phyloP scores from a whole-genome alignment of 768 basidiomycete species.

The Amylocystis lapponica region DNA sequence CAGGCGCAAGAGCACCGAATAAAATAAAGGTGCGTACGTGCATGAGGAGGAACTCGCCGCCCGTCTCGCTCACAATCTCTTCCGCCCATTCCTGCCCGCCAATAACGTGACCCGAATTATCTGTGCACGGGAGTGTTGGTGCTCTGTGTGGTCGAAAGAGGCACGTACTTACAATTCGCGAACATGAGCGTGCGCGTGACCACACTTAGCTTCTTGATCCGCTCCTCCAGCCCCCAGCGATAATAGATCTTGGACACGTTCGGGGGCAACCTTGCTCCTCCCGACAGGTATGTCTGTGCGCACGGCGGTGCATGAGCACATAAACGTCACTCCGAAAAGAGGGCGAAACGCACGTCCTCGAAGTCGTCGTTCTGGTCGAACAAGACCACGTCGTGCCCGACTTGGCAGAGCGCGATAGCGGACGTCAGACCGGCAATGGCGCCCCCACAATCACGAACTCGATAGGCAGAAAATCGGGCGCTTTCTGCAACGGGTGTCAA shows the following conservation, averaged over 20 bases:
- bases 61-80: conserved; percentile 40
- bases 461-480: conserved; percentile 16
- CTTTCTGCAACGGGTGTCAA: too few relatives aligned
- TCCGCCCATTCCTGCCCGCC: conserved; percentile 43
- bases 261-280: conserved; percentile 44
- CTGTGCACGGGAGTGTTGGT: conserved; percentile 20
- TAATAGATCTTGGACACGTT: conserved; percentile 52
- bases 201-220: conserved; percentile 29
- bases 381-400: conserved; percentile 31
- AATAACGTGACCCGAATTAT: conserved; percentile 38
- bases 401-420: conserved; percentile 28
- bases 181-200: conserved; percentile 19
- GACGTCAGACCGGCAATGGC: conserved; percentile 30
- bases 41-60: conserved; percentile 42
- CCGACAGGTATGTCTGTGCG: conserved; percentile 15
- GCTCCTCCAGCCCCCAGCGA: conserved; percentile 49
- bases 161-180: conserved; percentile 8
- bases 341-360: conserved; percentile 20
- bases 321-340: neutral
- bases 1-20: neutral
- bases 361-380: conserved; percentile 25
- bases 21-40: conserved; percentile 32
- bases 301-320: neutral
- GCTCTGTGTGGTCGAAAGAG: neutral
- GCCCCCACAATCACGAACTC: conserved; percentile 30